These are phyloP conservation scores for Aspergillus oerlinghausenensis DNA, from an alignment of 2,329 filamentous ascomycete species.

Conservation along the genomic window DNA sequence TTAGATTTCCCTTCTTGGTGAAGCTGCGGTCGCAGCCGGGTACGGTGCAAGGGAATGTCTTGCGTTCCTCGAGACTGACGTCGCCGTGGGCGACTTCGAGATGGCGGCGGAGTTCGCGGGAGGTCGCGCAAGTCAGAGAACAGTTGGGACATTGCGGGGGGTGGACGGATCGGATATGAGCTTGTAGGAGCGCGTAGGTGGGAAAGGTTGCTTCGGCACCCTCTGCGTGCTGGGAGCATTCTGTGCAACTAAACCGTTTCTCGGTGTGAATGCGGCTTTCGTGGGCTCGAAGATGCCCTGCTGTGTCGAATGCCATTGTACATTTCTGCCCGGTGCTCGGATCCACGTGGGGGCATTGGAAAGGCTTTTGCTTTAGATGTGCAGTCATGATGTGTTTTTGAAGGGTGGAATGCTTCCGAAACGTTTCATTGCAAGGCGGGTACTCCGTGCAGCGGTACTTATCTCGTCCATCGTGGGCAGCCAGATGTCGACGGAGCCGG, in stretches of 20 bases:
- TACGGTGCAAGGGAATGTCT: constrained; percentile 62
- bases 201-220: constrained; percentile 58
- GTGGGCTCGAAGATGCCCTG: constrained; percentile 67
- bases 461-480: constrained; percentile 73
- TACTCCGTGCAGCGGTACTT: constrained; percentile 69
- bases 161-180: constrained; percentile 69
- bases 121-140: constrained; percentile 61
- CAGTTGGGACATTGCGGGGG: constrained; percentile 71
- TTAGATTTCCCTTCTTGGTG: constrained; percentile 77
- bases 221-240: constrained; percentile 53
- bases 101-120: constrained; percentile 68
- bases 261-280: constrained; percentile 65
- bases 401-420: constrained; percentile 82
- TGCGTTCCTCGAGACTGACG: constrained; percentile 55
- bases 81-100: constrained; percentile 71
- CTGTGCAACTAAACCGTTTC: constrained; percentile 69
- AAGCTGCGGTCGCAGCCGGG: constrained; percentile 70
- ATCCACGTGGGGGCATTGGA: constrained; percentile 61
- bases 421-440: constrained; percentile 67
- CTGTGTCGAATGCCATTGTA: constrained; percentile 66
- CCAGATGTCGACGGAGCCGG: constrained; percentile 68
- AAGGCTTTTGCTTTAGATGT: constrained; percentile 69
- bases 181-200: constrained; percentile 65
- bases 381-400: constrained; percentile 74
- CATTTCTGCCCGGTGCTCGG: constrained; percentile 54